Percentiles rank a stretch among this genome's conserved stretches.
Conservation (phyloP, 2,329 filamentous ascomycete species). For the Cryphonectria nitschkei region DNA sequence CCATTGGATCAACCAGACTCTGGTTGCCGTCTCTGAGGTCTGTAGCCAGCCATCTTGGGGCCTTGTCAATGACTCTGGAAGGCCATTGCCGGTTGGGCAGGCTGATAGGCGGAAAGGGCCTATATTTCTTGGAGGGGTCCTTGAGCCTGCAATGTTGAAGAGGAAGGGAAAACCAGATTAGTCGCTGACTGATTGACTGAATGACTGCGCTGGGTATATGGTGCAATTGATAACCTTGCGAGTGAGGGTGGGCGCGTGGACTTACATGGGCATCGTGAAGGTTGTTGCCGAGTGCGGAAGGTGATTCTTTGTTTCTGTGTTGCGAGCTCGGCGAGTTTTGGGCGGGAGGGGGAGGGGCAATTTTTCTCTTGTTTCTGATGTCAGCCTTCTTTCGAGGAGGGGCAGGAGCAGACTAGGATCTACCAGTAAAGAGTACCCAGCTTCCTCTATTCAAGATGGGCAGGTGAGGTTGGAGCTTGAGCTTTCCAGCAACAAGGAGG, state of each 20-base stretch:
- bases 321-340: background rate
- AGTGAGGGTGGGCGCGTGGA: slow-evolving; percentile 3
- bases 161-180: slow-evolving; percentile 7
- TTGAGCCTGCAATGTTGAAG: slow-evolving; percentile 61
- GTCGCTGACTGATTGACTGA: slow-evolving; percentile 19
- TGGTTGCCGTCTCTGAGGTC: slow-evolving; percentile 94
- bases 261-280: slow-evolving; percentile 40
- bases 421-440: background rate
- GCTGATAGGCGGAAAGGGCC: slow-evolving; percentile 67
- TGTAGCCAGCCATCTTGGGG: slow-evolving; percentile 88
- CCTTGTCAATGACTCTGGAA: slow-evolving; percentile 77
- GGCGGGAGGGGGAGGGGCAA: slow-evolving; percentile 1
- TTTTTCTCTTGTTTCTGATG: background rate
- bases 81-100: slow-evolving; percentile 82
- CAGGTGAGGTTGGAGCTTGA: background rate
- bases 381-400: background rate
- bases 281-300: slow-evolving; percentile 9
- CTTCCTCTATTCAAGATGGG: background rate
- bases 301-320: slow-evolving; percentile 9
- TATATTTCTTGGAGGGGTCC: slow-evolving; percentile 78
- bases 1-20: slow-evolving; percentile 90
- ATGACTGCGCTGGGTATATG: background rate
- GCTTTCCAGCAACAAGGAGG: background rate
- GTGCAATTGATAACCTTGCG: background rate
- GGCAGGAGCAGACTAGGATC: background rate